Conservation (phyloP, 306 rosid genomes). For the Adenanthera pavonina region DNA sequence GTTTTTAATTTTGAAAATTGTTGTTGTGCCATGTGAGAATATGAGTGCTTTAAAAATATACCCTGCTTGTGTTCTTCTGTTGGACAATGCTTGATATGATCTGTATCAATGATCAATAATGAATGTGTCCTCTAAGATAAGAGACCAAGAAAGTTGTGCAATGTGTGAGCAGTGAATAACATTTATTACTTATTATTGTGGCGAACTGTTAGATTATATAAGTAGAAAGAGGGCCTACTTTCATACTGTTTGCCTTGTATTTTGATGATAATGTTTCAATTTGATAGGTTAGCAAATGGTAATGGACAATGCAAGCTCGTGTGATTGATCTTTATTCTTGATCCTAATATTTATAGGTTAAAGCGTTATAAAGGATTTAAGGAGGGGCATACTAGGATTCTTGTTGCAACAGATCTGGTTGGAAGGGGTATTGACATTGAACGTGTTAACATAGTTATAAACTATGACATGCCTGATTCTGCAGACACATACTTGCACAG, state of each 20-base stretch:
- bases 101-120: neutral
- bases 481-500: conserved; percentile 84
- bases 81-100: neutral
- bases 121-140: neutral
- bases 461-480: conserved; percentile 84
- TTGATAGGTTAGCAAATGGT: neutral
- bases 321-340: neutral
- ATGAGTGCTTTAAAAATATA: neutral
- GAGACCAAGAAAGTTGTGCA: neutral
- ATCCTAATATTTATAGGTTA: conserved; percentile 47
- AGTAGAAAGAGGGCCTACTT: neutral
- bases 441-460: conserved; percentile 81
- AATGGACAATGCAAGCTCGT: conserved; percentile 8
- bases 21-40: neutral
- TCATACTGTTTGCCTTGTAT: neutral
- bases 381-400: conserved; percentile 82
- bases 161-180: neutral
- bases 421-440: conserved; percentile 84
- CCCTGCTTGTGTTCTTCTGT: neutral
- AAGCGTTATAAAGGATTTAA: conserved; percentile 79
- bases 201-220: neutral
- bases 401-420: conserved; percentile 81
- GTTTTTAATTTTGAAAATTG: neutral
- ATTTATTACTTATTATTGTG: neutral
- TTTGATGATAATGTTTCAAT: conserved; percentile 6